Base-by-base conservation (phyloP, 495 filamentous ascomycete species). In the Aspergillus sparsus region DNA sequence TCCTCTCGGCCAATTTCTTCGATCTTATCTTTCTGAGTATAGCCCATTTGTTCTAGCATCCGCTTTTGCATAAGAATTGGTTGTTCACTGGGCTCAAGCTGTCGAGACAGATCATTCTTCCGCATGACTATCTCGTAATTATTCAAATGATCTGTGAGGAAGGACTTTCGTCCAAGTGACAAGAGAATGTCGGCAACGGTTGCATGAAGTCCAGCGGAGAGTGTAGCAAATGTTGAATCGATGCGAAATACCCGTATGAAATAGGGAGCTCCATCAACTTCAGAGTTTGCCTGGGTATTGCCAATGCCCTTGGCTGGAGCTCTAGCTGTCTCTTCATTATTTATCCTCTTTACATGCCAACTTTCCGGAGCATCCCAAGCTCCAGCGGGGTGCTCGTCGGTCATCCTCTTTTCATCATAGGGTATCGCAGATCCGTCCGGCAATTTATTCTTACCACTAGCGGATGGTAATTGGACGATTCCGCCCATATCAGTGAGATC, bases 1-100 rank as follows among this genome's bases (percentile, higher is more conserved):
- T 99, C 94, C 71, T 99, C 94, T 46, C 94, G 85, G n/a, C 94
- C 94, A 53, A 99, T 86, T 58, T 97, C 94, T 67, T 97, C 93
- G 44, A 98, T 85, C 41, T 84, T 84, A 68, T 99, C 95, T 21
- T 84, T 85, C 33, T 88, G 82, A n/a, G 87, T 88, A 68, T 97
- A 98, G 11, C 94, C 94, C 34, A 92, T 89, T 73, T 97, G 91
- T 72, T 97, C 89, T 7, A 99, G 80, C 31, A 99, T 80, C 33
- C 87, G 85, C 72, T 97, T 98, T 68, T 99, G 95, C 65, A 99
- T 92, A 42, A 91, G 80, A 18, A 99, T 83, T 9, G 95, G 95
- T 37, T 88, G 83, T 72, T 99, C 95, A 32, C 80, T 82, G 7
- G 84, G 79, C 42, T 84, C 83, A 32, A 99, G 80, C 58, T 96